Base-by-base conservation (phyloP, 2,329 filamentous ascomycete genomes). In the Nothophoma quercina region DNA sequence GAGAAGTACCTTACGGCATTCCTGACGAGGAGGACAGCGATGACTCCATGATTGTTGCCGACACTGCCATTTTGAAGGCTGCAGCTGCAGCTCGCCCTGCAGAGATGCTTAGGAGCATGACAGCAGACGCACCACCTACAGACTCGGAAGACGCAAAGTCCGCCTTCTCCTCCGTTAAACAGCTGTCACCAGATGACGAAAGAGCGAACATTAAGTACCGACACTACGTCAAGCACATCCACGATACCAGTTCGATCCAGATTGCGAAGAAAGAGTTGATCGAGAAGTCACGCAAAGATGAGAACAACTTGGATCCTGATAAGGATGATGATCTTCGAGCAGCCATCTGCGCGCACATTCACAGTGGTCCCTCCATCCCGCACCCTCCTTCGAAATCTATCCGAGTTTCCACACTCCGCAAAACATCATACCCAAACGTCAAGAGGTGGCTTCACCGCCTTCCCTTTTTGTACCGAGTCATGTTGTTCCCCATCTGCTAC, bases 301-400 rank as follows among this genome's bases (percentile, higher is more conserved):
- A 64, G 12, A 63, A 60, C 15, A 59, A 57, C 9, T 65, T 77
- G 15, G 71, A 74, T 18, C 47, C 71, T 1, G 71, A 76, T 7
- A 74, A 80, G 56, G 68, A 63, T 34, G 56, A 67, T 22, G 63
- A 79, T 28, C 66, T 81, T 41, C 77, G 81, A 13, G 81, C 81
- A 29, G 80, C 80, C 13, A 76, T 83, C 6, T 81, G 78, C 52
- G 74, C 79, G 4, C 71, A 79, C 26, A 68, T 83, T 3, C 81
- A 83, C 46, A 60, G 70, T 23, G 68, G 76, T 18, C 78, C 81
- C 4, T 79, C 80, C 0, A 75, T 83, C 21, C 75, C 79, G 4
- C 81, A 83, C 59, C 79, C 81, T n/a, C 80, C 80, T 12, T 61
- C 64, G 7, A 74, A 71, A 38, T 81, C 80, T 0, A 75, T 83